Evolutionary conservation across 2,329 filamentous ascomycete genomes (phyloP).

Genomic region (Trichothecium roseum): DNA sequence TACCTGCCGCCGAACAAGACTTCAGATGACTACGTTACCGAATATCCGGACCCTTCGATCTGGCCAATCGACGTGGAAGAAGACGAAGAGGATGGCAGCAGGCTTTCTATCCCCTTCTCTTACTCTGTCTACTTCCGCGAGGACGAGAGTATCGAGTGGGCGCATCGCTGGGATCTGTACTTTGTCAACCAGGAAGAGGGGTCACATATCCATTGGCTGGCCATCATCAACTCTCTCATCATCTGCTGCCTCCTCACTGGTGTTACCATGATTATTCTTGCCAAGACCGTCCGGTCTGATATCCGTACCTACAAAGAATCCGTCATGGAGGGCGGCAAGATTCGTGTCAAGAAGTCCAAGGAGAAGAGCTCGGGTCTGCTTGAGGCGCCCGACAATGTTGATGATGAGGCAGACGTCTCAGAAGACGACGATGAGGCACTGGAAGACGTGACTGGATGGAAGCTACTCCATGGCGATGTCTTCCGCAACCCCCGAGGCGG

Average conservation of each 20-base stretch:
- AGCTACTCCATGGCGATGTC: constrained; percentile 78
- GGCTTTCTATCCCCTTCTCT: constrained; percentile 67
- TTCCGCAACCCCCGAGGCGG: constrained; percentile 66
- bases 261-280: constrained; percentile 70
- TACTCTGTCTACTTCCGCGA: constrained; percentile 89
- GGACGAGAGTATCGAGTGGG: constrained; percentile 71
- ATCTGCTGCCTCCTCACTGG: constrained; percentile 72
- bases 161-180: constrained; percentile 78
- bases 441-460: constrained; percentile 82
- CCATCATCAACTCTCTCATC: constrained; percentile 77
- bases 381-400: too few relatives aligned
- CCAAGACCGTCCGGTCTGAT: constrained; percentile 67
- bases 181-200: constrained; percentile 82
- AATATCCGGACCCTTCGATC: background rate
- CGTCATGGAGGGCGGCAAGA: constrained; percentile 55
- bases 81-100: constrained; percentile 53
- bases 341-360: constrained; percentile 17
- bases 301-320: constrained; percentile 65
- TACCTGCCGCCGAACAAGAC: constrained; percentile 55
- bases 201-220: constrained; percentile 75
- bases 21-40: constrained; percentile 18
- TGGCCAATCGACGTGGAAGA: constrained; percentile 31
- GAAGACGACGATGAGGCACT: constrained; percentile 51
- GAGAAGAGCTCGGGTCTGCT: constrained; percentile 23
- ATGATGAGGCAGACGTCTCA: constrained; percentile 33